Base-by-base conservation (phyloP, 768 basidiomycete species). In the Cystobasidiopsis lactophilus region DNA sequence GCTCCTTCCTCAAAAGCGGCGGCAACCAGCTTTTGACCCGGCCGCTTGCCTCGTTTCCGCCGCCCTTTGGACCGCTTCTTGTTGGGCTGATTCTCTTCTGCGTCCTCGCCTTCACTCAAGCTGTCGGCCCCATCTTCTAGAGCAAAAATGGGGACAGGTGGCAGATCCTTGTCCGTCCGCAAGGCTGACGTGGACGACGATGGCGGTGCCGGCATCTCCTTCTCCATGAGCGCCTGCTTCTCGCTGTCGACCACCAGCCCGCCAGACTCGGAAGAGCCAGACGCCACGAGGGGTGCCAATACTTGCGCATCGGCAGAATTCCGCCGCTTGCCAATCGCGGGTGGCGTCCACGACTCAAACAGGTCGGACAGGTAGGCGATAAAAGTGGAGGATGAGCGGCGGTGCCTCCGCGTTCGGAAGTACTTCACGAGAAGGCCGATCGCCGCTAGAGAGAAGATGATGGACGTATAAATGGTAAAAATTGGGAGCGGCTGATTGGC, bases 11-110 rank as follows among this genome's bases (percentile, higher is more conserved):
- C 56, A 10, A 38, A 26, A 29, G n/a, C 52, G n/a, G 26, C 72
- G 72, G 30, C 67, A 7, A 51, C 52, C 27, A 52, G 39, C 63
- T 59, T 65, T 11, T 61, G 64, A 46, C 64, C 53, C 50, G 55
- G 63, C 45, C 61, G 56, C 40, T 57, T 40, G 41, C 30, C 54
- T 35, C 41, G 24, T 51, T 39, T 40, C 49, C 50, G 51, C 52
- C 30, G 44, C 19, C 39, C 47, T 30, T 30, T 44, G 13, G 45
- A 35, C 16, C 52, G 53, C 46, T 59, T 60, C 48, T 62, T 63
- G 56, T 54, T 56, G 23, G 40, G 40, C 53, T 21, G 10, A 58
- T 24, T n/a, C 55, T 24, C 31, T 56, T 40, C 53, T 30, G 56
- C 58, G 44, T 57, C 51, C 56, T 54, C 50, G 14, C 38, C 50